Evolutionary conservation across 305 asterid genomes (phyloP).

Genomic region (Fraxinus latifolia): DNA sequence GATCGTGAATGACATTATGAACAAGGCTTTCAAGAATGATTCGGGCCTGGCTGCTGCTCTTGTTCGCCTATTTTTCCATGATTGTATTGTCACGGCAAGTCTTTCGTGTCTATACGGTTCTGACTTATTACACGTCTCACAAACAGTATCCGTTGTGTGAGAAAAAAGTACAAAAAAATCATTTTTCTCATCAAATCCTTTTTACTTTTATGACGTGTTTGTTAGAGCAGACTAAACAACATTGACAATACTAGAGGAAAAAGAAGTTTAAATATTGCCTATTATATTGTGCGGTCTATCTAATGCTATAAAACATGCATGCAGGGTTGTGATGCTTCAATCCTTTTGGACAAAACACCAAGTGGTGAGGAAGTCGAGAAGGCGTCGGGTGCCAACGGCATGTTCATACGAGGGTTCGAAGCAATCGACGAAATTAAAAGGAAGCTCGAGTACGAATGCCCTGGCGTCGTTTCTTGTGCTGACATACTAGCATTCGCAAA

Average conservation of each 20-base stretch:
- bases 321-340: constrained; percentile 69
- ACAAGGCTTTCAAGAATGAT: constrained; percentile 33
- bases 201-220: neutral
- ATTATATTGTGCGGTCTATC: neutral
- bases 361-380: constrained; percentile 47
- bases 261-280: neutral
- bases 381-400: constrained; percentile 42
- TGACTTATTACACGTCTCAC: neutral
- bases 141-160: neutral
- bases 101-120: neutral
- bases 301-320: neutral
- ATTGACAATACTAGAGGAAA: neutral
- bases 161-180: neutral
- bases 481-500: constrained; percentile 47
- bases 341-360: constrained; percentile 51
- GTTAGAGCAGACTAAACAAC: neutral
- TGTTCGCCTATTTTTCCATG: constrained; percentile 56
- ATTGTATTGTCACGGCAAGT: constrained; percentile 56
- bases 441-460: constrained; percentile 50
- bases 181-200: neutral
- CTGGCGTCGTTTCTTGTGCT: constrained; percentile 58
- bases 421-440: constrained; percentile 43
- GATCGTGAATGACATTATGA: constrained; percentile 32
- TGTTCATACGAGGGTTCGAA: constrained; percentile 37
- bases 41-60: constrained; percentile 45